Conservation (phyloP, 345 rosid genomes). For the Brassica rapa region DNA sequence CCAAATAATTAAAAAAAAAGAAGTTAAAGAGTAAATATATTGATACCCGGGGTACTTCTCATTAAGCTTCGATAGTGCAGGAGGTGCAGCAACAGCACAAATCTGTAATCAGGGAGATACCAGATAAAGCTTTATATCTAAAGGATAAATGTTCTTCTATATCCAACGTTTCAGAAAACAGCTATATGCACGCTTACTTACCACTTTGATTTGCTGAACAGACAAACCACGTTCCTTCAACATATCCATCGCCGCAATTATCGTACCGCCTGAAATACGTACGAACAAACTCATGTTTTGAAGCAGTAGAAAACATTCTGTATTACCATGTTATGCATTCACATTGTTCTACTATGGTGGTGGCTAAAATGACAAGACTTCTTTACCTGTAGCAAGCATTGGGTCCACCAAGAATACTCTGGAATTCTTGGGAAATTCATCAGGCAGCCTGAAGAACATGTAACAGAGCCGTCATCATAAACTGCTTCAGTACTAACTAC, state of each 20-base stretch:
- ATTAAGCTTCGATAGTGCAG: constrained; percentile 89
- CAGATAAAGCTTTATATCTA: not conserved
- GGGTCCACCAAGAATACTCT: constrained; percentile 88
- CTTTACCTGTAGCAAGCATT: constrained; percentile 82
- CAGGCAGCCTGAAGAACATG: constrained; percentile 70
- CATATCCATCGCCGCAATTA: constrained; percentile 72
- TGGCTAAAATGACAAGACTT: constrained; percentile 1
- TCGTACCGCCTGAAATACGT: constrained; percentile 68
- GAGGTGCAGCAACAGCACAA: constrained; percentile 90
- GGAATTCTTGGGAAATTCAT: constrained; percentile 59
- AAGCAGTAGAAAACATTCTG: not conserved
- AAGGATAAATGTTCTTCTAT: constrained; percentile 6
- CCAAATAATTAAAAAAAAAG: not conserved
- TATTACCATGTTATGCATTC: constrained; percentile 8
- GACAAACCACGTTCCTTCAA: constrained; percentile 69
- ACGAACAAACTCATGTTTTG: not conserved
- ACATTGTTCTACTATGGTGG: not conserved
- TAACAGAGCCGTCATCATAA: constrained; percentile 1
- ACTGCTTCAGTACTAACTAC: not conserved
- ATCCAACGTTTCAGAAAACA: constrained; percentile 8
- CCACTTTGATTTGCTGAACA: constrained; percentile 89
- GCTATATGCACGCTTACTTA: constrained; percentile 43
- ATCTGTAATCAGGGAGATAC: constrained; percentile 51
- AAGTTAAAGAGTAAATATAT: constrained; percentile 1
- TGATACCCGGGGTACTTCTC: constrained; percentile 91